Evolutionary conservation across 169 alveolate genomes (phyloP), one percentile per base, ranked within the genome.

Genomic region (Plasmodium berghei): DNA sequence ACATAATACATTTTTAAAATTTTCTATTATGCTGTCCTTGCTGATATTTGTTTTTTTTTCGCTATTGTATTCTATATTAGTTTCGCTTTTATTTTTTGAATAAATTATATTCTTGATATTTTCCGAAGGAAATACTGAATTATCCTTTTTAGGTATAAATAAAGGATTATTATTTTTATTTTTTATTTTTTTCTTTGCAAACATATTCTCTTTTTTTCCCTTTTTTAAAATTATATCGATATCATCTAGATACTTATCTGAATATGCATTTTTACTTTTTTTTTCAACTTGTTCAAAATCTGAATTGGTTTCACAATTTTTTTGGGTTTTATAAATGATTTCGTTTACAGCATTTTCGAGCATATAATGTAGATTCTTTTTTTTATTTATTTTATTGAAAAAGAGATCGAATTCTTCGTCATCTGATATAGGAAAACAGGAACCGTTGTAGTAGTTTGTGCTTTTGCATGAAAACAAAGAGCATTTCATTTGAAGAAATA

Each of bases 241-340:
- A 64, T 80, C 90, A 26, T 80, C 90, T 80, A 80, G 26, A 40
- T 9, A 34, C 8, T 80, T 72, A 58, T 73, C 87, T 14, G 69
- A 52, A 67, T 67, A 54, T 0, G 22, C 3, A 14, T 2, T 40
- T 55, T 80, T 64, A 1, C 28, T 10, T 16, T 55, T 59, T 80
- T 80, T 67, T 61, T 80, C 90, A 9, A 80, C 62, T 42, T 80
- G 72, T 67, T 80, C 90, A 55, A 80, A 67, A 54, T 80, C 90
- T 5, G 90, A 67, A 48, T 56, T 66, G 10, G 45, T 28, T 9
- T 59, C 80, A 67, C 73, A 80, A 22, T 46, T 54, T 55, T 80
- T 56, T 67, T 80, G 67, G 18, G 90, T 49, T 26, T 67, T 63
- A 48, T 66, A 58, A 26, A 80, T 80, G 28, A 80, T 80, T 66